These are phyloP conservation scores for Aspergillus fijiensis DNA, from an alignment of 2,329 filamentous ascomycete species.

Conservation along the genomic window DNA sequence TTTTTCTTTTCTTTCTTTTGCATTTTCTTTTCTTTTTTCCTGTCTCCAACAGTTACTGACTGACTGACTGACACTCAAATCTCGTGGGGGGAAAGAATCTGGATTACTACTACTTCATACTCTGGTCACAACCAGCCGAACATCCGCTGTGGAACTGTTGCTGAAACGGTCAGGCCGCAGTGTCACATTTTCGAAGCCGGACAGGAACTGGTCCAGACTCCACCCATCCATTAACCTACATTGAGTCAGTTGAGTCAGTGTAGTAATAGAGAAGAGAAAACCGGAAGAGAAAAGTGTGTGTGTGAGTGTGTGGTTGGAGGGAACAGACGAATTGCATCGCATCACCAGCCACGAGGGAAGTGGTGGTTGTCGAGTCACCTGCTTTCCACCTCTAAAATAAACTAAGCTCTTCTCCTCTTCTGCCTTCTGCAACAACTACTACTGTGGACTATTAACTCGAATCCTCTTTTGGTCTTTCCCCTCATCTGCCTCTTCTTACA, in stretches of 20 bases:
- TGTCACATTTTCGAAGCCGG: not conserved
- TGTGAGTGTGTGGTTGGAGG: not conserved
- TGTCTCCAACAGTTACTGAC: not conserved
- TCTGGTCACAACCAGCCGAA: not conserved
- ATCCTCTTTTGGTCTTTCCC: conserved; percentile 5
- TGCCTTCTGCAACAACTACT: not conserved
- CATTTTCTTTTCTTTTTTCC: not conserved
- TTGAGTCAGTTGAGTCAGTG: not conserved
- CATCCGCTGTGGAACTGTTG: not conserved
- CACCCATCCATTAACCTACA: not conserved
- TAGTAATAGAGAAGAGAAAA: not conserved
- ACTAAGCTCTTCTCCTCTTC: not conserved
- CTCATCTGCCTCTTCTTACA: not conserved
- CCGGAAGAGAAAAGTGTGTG: not conserved
- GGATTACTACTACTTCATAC: not conserved
- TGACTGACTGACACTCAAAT: no score
- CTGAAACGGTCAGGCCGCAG: not conserved
- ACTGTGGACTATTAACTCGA: not conserved
- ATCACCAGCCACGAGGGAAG: not conserved
- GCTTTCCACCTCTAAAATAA: not conserved
- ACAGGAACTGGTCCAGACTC: not conserved
- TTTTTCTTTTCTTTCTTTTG: conserved; percentile 3
- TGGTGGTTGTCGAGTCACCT: conserved; percentile 2
- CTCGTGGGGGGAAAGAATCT: not conserved
- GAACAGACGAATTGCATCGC: not conserved